These are phyloP conservation scores for Colletotrichum sansevieriae DNA, from an alignment of 2,329 filamentous ascomycete genomes.

Conservation along the genomic window DNA sequence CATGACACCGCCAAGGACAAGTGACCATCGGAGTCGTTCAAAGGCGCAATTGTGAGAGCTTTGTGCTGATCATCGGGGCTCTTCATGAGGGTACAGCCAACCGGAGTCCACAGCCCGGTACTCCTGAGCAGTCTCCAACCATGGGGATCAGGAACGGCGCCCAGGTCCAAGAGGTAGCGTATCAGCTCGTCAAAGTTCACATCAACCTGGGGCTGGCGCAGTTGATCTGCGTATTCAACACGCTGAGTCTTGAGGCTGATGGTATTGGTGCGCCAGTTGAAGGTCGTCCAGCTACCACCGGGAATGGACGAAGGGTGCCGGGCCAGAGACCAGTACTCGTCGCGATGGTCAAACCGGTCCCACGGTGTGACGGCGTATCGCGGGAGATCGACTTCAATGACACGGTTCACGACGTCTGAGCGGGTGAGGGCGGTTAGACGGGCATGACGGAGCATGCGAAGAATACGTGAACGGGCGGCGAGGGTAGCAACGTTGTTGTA, in stretches of 20 bases:
- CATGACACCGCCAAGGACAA: constrained; percentile 70
- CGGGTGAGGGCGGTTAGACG: constrained; percentile 71
- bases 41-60: constrained; percentile 65
- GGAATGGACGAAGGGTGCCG: constrained; percentile 65
- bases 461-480: constrained; percentile 70
- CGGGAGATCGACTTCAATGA: constrained; percentile 76
- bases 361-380: constrained; percentile 73
- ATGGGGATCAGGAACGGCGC: constrained; percentile 70
- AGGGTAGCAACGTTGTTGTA: constrained; percentile 75
- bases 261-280: constrained; percentile 74
- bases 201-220: constrained; percentile 66
- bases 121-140: constrained; percentile 70
- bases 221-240: constrained; percentile 71
- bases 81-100: constrained; percentile 68
- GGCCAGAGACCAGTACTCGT: constrained; percentile 70
- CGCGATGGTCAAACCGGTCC: constrained; percentile 65
- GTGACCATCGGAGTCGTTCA: constrained; percentile 72
- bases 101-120: constrained; percentile 71
- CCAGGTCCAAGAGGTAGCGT: constrained; percentile 72
- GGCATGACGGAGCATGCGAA: constrained; percentile 68
- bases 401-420: constrained; percentile 73
- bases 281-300: constrained; percentile 74
- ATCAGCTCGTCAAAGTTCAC: constrained; percentile 71
- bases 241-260: constrained; percentile 74
- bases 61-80: constrained; percentile 63